Conservation (phyloP, 2,329 filamentous ascomycete species). For the Ceratocystis cubensis region DNA sequence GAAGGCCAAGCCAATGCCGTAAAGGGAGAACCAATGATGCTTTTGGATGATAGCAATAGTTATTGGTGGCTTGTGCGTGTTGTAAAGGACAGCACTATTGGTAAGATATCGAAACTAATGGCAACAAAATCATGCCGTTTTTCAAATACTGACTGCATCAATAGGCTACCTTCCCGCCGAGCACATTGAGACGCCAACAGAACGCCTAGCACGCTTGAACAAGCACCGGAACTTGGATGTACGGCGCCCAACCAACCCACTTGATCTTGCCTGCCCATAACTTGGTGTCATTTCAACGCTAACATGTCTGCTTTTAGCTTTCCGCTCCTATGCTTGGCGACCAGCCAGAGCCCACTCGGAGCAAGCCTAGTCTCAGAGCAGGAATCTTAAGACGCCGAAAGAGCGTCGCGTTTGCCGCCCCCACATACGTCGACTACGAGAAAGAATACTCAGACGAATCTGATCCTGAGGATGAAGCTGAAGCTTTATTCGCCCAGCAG, state of each 20-base stretch:
- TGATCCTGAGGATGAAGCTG: conserved; percentile 49
- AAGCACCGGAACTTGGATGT: conserved; percentile 98
- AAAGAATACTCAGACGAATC: conserved; percentile 65
- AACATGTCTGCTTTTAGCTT: conserved; percentile 31
- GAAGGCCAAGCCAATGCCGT: conserved; percentile 97
- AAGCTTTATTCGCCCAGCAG: conserved; percentile 29
- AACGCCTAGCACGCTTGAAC: conserved; percentile 82
- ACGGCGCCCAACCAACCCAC: conserved; percentile 29
- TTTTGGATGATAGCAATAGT: conserved; percentile 96
- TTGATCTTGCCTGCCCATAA: background rate
- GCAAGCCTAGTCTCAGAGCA: conserved; percentile 47
- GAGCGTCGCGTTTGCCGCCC: conserved; percentile 72
- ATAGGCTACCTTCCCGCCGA: conserved; percentile 89
- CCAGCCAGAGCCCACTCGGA: conserved; percentile 51
- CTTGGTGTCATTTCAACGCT: background rate
- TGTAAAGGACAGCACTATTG: conserved; percentile 94
- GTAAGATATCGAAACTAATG: conserved; percentile 29
- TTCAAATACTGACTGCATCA: conserved; percentile 24
- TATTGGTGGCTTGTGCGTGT: conserved; percentile 99
- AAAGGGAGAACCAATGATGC: conserved; percentile 96
- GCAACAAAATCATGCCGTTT: no score
- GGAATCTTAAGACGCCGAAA: conserved; percentile 76
- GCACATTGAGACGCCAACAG: conserved; percentile 95
- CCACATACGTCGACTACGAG: conserved; percentile 80
- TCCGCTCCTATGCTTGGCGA: conserved; percentile 52